Conservation (phyloP, 176 grass and related monocot species). For the Aegilops sharonensis region DNA sequence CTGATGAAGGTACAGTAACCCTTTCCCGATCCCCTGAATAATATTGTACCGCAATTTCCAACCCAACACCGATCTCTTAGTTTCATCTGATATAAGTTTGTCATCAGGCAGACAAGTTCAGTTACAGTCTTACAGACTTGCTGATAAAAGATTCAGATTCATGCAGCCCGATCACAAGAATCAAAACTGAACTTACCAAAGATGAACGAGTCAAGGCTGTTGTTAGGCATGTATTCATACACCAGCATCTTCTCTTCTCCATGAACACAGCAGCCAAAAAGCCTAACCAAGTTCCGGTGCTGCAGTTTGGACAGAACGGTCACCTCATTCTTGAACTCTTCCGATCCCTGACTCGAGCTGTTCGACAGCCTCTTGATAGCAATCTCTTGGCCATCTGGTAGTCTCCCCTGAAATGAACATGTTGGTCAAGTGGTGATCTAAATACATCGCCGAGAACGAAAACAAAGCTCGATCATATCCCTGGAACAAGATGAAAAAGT, state of each 20-base stretch:
- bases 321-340: constrained; percentile 79
- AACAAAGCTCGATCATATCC: not conserved
- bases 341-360: constrained; percentile 50
- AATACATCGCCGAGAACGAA: not conserved
- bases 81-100: constrained; percentile 49
- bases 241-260: constrained; percentile 76
- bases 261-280: constrained; percentile 68
- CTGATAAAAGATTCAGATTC: not conserved
- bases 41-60: constrained; percentile 62
- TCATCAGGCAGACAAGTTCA: constrained; percentile 3
- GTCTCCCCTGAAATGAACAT: constrained; percentile 35
- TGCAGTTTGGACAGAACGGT: constrained; percentile 62
- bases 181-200: constrained; percentile 38
- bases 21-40: constrained; percentile 60
- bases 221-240: constrained; percentile 84
- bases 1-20: constrained; percentile 74
- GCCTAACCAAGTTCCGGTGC: constrained; percentile 65
- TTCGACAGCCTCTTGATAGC: constrained; percentile 68
- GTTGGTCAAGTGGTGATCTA: not conserved
- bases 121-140: constrained; percentile 7
- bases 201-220: constrained; percentile 67
- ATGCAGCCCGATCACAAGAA: not conserved
- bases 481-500: not conserved
- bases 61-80: constrained; percentile 39
- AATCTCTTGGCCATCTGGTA: constrained; percentile 68